These are phyloP conservation scores for Glycine tomentella DNA, from an alignment of 306 rosid genomes.

Conservation along the genomic window DNA sequence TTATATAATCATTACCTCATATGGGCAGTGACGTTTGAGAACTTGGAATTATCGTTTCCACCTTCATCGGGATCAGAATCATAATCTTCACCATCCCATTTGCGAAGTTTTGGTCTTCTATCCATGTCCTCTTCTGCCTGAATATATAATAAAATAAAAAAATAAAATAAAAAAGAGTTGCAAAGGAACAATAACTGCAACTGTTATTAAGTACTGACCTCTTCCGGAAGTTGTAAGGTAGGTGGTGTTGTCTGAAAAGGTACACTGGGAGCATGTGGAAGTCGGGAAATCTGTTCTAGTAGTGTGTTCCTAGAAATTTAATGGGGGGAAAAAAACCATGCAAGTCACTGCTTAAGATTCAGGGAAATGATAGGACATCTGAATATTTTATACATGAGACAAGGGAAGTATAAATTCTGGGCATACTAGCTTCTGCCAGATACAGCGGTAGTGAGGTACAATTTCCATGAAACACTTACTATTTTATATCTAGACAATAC, in stretches of 20 bases:
- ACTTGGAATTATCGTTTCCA: constrained; percentile 42
- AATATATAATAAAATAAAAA: constrained; percentile 49
- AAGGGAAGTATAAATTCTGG: constrained; percentile 5
- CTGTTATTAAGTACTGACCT: constrained; percentile 53
- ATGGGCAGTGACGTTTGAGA: constrained; percentile 42
- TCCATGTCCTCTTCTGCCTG: constrained; percentile 80
- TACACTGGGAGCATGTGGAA: constrained; percentile 84
- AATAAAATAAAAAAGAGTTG: too few relatives aligned
- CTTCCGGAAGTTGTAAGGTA: constrained; percentile 69
- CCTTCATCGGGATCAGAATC: constrained; percentile 76
- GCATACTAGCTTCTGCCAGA: not conserved
- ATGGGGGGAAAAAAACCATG: not conserved
- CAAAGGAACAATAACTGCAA: constrained; percentile 25
- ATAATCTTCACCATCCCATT: constrained; percentile 81
- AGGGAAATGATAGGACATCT: constrained; percentile 13
- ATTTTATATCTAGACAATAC: not conserved
- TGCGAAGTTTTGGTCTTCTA: constrained; percentile 76
- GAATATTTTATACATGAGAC: constrained; percentile 13
- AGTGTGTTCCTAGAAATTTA: constrained; percentile 56
- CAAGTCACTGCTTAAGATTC: constrained; percentile 13
- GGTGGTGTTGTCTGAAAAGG: constrained; percentile 82
- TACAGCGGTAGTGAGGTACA: constrained; percentile 10
- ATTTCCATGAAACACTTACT: not conserved
- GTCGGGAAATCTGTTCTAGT: constrained; percentile 76
- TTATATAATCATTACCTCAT: constrained; percentile 52